Base-by-base conservation (phyloP, 768 basidiomycete species). In the Pleurotus salmoneostramineus region DNA sequence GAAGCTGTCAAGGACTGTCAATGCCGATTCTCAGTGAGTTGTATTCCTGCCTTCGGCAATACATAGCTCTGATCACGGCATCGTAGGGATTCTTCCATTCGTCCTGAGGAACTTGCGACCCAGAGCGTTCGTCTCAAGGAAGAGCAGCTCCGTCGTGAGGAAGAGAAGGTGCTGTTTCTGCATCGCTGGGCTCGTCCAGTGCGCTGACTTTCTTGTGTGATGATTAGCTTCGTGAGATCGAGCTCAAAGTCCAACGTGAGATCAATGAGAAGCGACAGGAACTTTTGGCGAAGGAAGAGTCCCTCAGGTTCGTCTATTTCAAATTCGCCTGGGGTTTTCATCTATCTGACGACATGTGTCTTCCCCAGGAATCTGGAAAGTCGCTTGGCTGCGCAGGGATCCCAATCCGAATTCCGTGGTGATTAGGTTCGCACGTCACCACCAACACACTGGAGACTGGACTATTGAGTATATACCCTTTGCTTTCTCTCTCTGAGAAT, bases 41-140 rank as follows among this genome's bases (percentile, higher is more conserved):
- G 36, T 37, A 60, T 56, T 60, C 51, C 45, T 34, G 44, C 12
- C 58, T 27, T 34, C 7, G n/a, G 35, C 56, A 14, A 55, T 42
- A 21, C 44, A 61, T 67, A 60, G 48, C 64, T 77, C 50, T 76
- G 57, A 40, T 32, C 27, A 21, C 34, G 7, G 14, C 48, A 52
- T 47, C 62, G 1, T 64, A 91, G 89, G 62, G 91, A 95, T 63
- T 87, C 90, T 47, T 95, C 93, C 11, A 92, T 98, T 64, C 82
- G 93, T 15, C 95, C 97, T 1, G 95, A 98, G 72, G 97, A 98
- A 68, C 84, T 99, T 64, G 97, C 97, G 14, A 94, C 88, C 55
- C 97, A 98, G 74, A 93, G 89, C 60, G 95, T 98, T 47, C 90
- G 96, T 57, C 87, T 98, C 77, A 98, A 98, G 78, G 97, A 98